Evolutionary conservation across 352 stramenopile species (phyloP), one percentile per base, ranked within the genome.

Genomic region (Peronospora destructor): DNA sequence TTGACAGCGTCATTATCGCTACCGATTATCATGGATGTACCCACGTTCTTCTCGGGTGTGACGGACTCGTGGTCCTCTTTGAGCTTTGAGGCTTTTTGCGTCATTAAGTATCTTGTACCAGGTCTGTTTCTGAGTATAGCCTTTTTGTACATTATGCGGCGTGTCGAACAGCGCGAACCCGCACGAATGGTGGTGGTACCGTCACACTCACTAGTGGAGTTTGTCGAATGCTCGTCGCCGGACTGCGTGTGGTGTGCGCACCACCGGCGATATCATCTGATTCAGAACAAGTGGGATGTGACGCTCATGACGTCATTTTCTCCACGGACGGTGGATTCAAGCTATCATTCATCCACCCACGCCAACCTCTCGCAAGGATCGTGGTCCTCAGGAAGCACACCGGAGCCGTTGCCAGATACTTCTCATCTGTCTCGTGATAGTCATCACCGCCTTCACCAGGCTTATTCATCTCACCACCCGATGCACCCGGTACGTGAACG

Each of bases 91-190:
- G 48, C 34, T 13, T 84, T 68, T 21, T 73, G 61, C 17, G 19
- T 81, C 8, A 40, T 84, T 56, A 76, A 78, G 66, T 87, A 69
- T 49, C 73, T 81, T 28, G 49, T 75, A 6, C 67, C 76, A 6
- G 70, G 56, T 0, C 32, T 85, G 11, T 54, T 81, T n/a, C 45
- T 87, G 33, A 87, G 71, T 30, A 25, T 66, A 8, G 59, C 59
- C 4, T 87, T 87, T 59, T 56, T 87, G 25, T 87, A 85, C 49
- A 84, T 84, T 53, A 87, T 87, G 76, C 68, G 76, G 0, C 71
- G 76, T 11, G 72, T 87, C 12, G 71, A 87, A 51, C 71, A 84
- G 59, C 71, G 67, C 9, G 71, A 82, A 16, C 70, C 71, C 9
- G 65, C 68, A 25, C 56, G 73, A 23, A 63, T 79, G 32, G 56